These are phyloP conservation scores for Candida buenavistaensis DNA, from an alignment of 1,139 yeast species.

Conservation along the genomic window DNA sequence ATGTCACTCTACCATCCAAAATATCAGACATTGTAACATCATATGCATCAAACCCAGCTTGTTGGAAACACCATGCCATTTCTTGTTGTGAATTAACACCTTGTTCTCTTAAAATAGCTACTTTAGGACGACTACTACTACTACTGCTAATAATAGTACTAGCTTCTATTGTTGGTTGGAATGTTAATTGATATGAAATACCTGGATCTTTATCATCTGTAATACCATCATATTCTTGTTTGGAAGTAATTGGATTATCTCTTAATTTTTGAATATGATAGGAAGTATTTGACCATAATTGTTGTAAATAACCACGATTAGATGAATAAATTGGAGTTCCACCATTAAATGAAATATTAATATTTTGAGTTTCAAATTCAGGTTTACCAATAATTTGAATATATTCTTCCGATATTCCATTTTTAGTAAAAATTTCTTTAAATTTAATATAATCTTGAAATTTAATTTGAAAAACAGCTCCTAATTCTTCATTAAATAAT, in stretches of 20 bases:
- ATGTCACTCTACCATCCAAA: constrained; percentile 66
- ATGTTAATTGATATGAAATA: constrained; percentile 75
- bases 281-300: constrained; percentile 86
- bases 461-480: constrained; percentile 90
- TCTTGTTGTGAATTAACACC: constrained; percentile 99
- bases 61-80: constrained; percentile 97
- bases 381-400: constrained; percentile 71
- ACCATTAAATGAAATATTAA: constrained; percentile 51
- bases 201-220: constrained; percentile 89
- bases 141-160: no score
- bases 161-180: no score
- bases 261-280: constrained; percentile 87
- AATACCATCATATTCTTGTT: constrained; percentile 77
- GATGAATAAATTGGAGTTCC: constrained; percentile 46
- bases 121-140: constrained; percentile 82
- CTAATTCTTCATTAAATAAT: constrained; percentile 90
- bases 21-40: constrained; percentile 98
- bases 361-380: constrained; percentile 51
- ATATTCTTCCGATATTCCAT: constrained; percentile 56
- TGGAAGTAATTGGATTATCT: constrained; percentile 90
- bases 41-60: constrained; percentile 89
- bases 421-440: constrained; percentile 48
- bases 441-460: constrained; percentile 55
- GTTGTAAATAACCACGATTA: constrained; percentile 73
- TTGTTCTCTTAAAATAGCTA: constrained; percentile 96